Conservation (phyloP, 2,329 filamentous ascomycete genomes). For the Arachnomyces sp. region DNA sequence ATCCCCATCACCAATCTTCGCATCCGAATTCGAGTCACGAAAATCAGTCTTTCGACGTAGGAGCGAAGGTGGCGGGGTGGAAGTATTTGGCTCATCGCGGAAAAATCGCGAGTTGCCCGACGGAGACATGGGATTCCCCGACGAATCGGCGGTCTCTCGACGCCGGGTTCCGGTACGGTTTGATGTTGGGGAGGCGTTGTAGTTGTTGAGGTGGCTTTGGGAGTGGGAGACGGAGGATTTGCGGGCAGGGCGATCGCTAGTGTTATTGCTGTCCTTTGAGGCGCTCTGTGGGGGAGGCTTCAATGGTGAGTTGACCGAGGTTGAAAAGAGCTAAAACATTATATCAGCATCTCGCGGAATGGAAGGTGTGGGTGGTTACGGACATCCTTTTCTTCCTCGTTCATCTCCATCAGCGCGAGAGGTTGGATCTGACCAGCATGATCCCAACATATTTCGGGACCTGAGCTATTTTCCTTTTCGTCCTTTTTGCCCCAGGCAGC, state of each 20-base stretch:
- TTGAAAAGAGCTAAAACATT: slow-evolving; percentile 59
- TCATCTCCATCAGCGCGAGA: slow-evolving; percentile 64
- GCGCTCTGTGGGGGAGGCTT: slow-evolving; percentile 68
- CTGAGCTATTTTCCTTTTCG: slow-evolving; percentile 66
- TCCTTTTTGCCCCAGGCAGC: slow-evolving; percentile 67
- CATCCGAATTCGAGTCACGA: slow-evolving; percentile 39
- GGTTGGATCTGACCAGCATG: slow-evolving; percentile 60
- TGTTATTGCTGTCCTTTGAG: slow-evolving; percentile 46
- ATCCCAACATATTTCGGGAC: slow-evolving; percentile 92
- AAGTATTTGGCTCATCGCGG: slow-evolving; percentile 44
- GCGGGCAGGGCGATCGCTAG: slow-evolving; percentile 49
- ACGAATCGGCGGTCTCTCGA: slow-evolving; percentile 71
- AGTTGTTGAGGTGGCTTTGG: slow-evolving; percentile 55
- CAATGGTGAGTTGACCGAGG: slow-evolving; percentile 86
- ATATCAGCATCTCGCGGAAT: slow-evolving; percentile 10
- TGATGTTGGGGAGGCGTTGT: slow-evolving; percentile 65
- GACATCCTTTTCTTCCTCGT: slow-evolving; percentile 58
- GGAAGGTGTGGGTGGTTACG: slow-evolving; percentile 15
- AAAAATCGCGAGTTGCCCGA: slow-evolving; percentile 40
- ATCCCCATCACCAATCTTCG: slow-evolving; percentile 43
- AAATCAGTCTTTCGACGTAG: slow-evolving; percentile 55
- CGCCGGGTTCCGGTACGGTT: slow-evolving; percentile 68
- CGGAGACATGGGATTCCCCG: slow-evolving; percentile 44
- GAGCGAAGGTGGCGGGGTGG: slow-evolving; percentile 53
- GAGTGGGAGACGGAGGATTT: slow-evolving; percentile 69